Conservation (phyloP, 1,284 basidiomycete species). For the Lentinus polychrous region DNA sequence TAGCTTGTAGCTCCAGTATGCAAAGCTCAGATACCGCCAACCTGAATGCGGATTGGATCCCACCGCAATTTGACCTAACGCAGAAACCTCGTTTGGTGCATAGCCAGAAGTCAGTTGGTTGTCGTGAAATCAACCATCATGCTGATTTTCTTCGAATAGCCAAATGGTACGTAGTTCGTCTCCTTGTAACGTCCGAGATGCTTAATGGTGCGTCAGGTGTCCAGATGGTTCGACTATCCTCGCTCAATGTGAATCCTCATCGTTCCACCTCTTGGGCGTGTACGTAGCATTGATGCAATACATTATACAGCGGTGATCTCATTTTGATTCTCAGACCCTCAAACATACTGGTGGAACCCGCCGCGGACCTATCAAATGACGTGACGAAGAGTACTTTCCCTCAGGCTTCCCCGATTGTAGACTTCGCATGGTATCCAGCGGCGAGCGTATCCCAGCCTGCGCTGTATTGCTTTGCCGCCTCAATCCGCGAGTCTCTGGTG, state of each 20-base stretch:
- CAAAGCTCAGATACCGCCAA: no score
- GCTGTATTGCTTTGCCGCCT: constrained; percentile 75
- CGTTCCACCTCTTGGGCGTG: constrained; percentile 30
- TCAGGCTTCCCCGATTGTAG: constrained; percentile 46
- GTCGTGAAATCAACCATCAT: neutral
- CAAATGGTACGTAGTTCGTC: constrained; percentile 37
- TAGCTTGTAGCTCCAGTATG: no score
- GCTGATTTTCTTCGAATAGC: constrained; percentile 41
- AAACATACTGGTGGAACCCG: no score
- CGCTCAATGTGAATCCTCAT: constrained; percentile 54
- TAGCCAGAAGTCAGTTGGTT: neutral
- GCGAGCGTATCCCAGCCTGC: constrained; percentile 53
- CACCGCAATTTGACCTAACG: no score
- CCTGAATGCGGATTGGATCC: no score
- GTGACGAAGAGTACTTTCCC: constrained; percentile 4
- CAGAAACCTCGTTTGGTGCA: no score
- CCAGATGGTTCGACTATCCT: constrained; percentile 56
- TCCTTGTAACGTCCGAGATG: neutral
- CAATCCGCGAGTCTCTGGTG: constrained; percentile 76
- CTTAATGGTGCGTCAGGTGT: constrained; percentile 38
- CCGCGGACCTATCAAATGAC: no score
- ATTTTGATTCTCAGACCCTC: no score
- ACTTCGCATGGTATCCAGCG: constrained; percentile 77
- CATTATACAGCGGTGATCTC: no score
- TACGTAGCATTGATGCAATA: no score